Evolutionary conservation across 129 eudicot genomes (phyloP).

Genomic region (Gnaphalium uliginosum): DNA sequence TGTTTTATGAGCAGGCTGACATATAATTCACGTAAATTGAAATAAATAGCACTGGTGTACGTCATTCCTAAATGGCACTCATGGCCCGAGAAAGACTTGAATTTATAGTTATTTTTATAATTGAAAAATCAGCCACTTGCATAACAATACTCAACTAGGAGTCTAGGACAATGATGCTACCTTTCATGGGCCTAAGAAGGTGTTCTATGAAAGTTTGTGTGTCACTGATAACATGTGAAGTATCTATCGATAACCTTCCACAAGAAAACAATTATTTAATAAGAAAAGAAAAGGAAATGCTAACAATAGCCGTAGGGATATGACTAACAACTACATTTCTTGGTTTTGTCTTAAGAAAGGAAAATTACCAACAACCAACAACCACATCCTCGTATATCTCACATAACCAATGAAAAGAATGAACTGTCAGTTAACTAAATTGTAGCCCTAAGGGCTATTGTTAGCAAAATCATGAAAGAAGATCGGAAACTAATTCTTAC

Average conservation of each 20-base stretch:
- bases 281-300: too few relatives aligned
- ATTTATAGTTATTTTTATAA: too few relatives aligned
- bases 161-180: neutral
- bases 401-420: too few relatives aligned
- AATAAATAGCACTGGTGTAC: neutral
- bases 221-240: neutral
- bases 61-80: neutral
- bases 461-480: neutral
- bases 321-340: too few relatives aligned
- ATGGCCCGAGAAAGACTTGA: neutral
- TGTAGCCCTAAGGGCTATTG: too few relatives aligned
- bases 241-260: neutral
- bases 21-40: neutral
- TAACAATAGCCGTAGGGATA: too few relatives aligned
- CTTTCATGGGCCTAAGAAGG: neutral
- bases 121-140: neutral
- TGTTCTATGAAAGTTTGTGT: neutral
- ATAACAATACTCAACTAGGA: too few relatives aligned
- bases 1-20: too few relatives aligned
- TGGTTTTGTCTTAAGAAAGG: too few relatives aligned
- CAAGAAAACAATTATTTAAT: neutral
- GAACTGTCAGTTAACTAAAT: too few relatives aligned
- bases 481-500: neutral
- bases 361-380: too few relatives aligned
- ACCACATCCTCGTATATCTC: too few relatives aligned